These are phyloP conservation scores for Ambrosia artemisiifolia DNA, from an alignment of 129 eudicot genomes.

Conservation along the genomic window DNA sequence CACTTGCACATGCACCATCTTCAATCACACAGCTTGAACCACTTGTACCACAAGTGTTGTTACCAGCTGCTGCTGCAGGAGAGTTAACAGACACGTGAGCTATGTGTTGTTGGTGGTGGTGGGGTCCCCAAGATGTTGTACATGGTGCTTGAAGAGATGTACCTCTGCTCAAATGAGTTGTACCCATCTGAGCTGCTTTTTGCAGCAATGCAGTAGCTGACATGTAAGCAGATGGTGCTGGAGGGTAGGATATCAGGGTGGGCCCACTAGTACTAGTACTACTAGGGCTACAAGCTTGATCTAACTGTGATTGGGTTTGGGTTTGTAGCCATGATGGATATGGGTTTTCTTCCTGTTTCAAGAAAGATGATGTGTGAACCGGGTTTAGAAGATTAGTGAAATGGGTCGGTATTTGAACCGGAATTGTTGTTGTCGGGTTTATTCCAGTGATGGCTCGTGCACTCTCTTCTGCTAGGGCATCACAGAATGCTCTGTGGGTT, in stretches of 20 bases:
- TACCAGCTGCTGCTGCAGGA: conserved; percentile 10
- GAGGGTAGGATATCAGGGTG: conserved; percentile 48
- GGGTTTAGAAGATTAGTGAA: conserved; percentile 26
- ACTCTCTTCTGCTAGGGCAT: conserved; percentile 80
- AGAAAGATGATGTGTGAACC: conserved; percentile 14
- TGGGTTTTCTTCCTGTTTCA: conserved; percentile 49
- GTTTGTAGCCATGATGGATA: conserved; percentile 46
- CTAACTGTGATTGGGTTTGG: conserved; percentile 45
- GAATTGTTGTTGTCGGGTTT: conserved; percentile 12
- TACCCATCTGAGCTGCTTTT: conserved; percentile 96
- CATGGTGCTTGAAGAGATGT: conserved; percentile 28
- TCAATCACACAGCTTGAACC: conserved; percentile 44
- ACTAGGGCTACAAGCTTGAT: conserved; percentile 33
- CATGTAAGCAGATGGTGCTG: conserved; percentile 60
- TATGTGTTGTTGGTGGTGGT: conserved; percentile 45
- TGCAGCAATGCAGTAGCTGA: conserved; percentile 99
- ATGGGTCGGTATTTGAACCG: conserved; percentile 32
- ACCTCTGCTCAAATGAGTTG: conserved; percentile 51
- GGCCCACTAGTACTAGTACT: conserved; percentile 42
- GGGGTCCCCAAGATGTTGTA: conserved; percentile 16
- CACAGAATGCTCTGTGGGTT: conserved; percentile 90
- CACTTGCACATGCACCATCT: conserved; percentile 35
- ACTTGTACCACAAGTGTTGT: conserved; percentile 33
- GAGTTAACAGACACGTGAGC: conserved; percentile 64
- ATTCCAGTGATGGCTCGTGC: conserved; percentile 46